Evolutionary conservation across 176 grass and related monocot species (phyloP).

Genomic region (Thinopyrum elongatum): DNA sequence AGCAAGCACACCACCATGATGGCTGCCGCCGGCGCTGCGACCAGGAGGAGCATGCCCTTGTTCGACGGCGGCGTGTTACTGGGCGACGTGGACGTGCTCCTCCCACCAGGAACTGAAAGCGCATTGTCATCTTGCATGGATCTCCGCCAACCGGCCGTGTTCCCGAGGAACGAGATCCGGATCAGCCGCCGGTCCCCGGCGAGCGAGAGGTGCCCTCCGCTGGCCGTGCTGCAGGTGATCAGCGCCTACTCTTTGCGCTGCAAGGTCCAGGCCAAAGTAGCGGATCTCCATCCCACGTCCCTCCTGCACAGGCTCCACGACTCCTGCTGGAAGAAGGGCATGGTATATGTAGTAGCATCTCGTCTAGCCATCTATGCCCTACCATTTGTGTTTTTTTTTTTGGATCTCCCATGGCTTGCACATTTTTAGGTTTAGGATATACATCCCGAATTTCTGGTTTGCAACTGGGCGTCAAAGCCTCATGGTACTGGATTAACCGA

Average conservation of each 20-base stretch:
- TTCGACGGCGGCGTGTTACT: constrained; percentile 43
- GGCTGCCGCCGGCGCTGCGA: not conserved
- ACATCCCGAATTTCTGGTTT: not conserved
- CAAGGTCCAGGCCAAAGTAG: constrained; percentile 45
- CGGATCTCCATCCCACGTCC: constrained; percentile 17
- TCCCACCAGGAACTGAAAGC: not conserved
- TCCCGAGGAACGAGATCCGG: constrained; percentile 38
- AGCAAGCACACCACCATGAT: not conserved
- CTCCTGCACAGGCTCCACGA: constrained; percentile 37
- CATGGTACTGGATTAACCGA: not conserved
- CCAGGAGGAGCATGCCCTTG: constrained; percentile 17
- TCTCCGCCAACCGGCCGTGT: not conserved
- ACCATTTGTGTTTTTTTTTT: not conserved
- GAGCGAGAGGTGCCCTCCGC: constrained; percentile 54
- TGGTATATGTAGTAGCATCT: constrained; percentile 5
- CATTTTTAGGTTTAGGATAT: not conserved
- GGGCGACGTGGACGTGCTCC: constrained; percentile 41
- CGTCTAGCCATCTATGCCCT: not conserved
- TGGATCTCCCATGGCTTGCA: not conserved
- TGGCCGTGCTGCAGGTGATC: constrained; percentile 57
- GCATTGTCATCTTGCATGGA: not conserved
- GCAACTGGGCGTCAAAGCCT: not conserved
- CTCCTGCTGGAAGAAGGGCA: constrained; percentile 46
- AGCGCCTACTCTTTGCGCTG: constrained; percentile 47
- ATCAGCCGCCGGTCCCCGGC: constrained; percentile 46